phyloP scores from a whole-genome alignment of 345 rosid species.

The Salix exigua region DNA sequence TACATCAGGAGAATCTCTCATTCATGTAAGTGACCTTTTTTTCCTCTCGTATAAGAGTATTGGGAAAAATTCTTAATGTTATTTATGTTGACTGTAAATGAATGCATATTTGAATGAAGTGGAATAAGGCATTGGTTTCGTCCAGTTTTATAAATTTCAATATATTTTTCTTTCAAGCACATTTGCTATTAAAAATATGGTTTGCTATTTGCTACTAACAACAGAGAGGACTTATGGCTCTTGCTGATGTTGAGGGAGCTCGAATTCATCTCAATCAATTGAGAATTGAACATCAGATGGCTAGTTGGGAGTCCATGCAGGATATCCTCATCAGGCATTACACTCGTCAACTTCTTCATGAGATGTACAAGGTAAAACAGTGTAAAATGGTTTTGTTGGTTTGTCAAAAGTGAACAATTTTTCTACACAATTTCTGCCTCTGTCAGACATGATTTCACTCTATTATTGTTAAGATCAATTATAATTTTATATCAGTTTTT shows the following conservation, averaged over 20 bases:
- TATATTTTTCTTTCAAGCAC: neutral
- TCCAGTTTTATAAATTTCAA: neutral
- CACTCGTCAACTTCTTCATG: constrained; percentile 82
- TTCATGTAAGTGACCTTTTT: constrained; percentile 60
- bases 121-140: neutral
- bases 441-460: neutral
- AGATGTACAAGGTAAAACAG: constrained; percentile 83
- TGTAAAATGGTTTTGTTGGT: neutral
- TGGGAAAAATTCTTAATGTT: neutral
- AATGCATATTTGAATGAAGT: neutral
- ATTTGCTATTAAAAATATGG: neutral
- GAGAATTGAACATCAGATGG: constrained; percentile 77
- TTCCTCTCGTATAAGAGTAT: neutral
- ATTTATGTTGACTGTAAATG: neutral
- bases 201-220: constrained; percentile 16
- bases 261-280: constrained; percentile 76
- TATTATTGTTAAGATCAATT: neutral
- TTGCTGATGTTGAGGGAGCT: constrained; percentile 96
- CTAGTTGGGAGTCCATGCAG: constrained; percentile 90
- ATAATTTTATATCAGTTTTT: neutral
- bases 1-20: constrained; percentile 72
- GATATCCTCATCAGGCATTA: constrained; percentile 83
- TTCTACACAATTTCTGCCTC: neutral
- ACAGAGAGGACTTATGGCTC: constrained; percentile 95
- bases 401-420: neutral